Base-by-base conservation (phyloP, 805 yeast species). In the Wickerhamomyces tratensis region DNA sequence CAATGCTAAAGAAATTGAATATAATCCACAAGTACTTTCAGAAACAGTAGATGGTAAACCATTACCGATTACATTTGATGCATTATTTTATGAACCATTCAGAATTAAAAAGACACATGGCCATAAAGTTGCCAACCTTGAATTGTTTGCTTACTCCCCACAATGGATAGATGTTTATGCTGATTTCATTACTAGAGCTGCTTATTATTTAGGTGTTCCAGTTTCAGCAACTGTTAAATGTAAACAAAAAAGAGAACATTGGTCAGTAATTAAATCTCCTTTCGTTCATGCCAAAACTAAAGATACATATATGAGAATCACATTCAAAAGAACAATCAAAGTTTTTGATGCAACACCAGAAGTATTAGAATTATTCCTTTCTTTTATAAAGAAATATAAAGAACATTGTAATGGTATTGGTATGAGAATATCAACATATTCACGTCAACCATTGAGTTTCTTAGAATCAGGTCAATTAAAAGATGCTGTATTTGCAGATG, bases 231-330 rank as follows among this genome's bases (percentile, higher is more conserved):
- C 91, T 15, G 71, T 68, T 33, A 85, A 80, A 39, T 61, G 76
- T 49, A 82, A 78, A 48, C 79, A 83, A 4, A 82, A 78, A 58
- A 76, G 80, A 53, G 85, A 91, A 62, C 76, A 88, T 52, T 91
- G 96, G 86, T 93, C 98, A 0, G 96, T 93, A 37, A 88, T 83
- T 55, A 77, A 82, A 60, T 80, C 96, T 4, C 97, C 97, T 2
- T 93, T 93, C 61, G 96, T 85, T 20, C 93, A 86, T 57, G 95
- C 97, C 41, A 89, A 88, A 61, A 74, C 93, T 9, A 93, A 93
- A 66, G 95, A 91, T 67, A 93, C 91, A 69, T 93, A 85, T 65
- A 85, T 86, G 67, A 80, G 98, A 67, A 72, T 76, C 39, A 93
- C 98, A 1, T 85, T 77, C 61, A 78, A 82, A 53, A 77, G 95